A percentile compares a stretch with the other conserved stretches of the same genome.
These are phyloP conservation scores for Penicillium occitanis DNA, from an alignment of 2,329 filamentous ascomycete species.

Conservation along the genomic window DNA sequence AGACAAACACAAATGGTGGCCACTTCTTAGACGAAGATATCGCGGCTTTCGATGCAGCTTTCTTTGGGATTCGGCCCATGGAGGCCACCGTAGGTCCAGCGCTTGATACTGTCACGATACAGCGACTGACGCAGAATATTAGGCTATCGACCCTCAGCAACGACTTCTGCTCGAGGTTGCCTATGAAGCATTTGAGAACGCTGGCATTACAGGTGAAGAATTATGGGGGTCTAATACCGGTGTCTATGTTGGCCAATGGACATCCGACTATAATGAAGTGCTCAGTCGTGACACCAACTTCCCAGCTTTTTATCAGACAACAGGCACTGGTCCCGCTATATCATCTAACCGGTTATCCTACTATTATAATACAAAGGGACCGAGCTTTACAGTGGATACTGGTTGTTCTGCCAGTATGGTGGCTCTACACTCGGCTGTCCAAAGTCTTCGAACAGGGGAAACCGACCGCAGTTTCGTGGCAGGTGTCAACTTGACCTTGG, in stretches of 20 bases:
- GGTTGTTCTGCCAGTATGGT: constrained; percentile 48
- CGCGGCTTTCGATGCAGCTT: constrained; percentile 18
- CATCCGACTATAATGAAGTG: constrained; percentile 27
- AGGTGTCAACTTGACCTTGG: background rate
- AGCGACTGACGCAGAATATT: background rate
- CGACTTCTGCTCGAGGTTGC: constrained; percentile 31
- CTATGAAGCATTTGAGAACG: constrained; percentile 39
- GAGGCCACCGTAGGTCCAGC: background rate
- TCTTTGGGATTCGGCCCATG: constrained; percentile 22
- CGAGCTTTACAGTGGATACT: constrained; percentile 48
- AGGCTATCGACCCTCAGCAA: constrained; percentile 20
- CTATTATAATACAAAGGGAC: constrained; percentile 42
- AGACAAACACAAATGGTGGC: background rate
- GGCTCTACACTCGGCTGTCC: constrained; percentile 31
- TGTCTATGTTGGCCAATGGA: constrained; percentile 30
- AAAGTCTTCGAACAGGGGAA: background rate
- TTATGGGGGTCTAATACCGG: constrained; percentile 29
- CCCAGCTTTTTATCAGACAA: constrained; percentile 60
- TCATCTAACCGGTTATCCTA: constrained; percentile 59
- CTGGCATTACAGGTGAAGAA: constrained; percentile 24
- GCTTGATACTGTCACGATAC: background rate
- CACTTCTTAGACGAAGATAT: background rate
- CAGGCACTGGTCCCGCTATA: constrained; percentile 61
- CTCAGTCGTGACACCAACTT: constrained; percentile 22
- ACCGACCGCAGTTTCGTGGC: background rate